phyloP scores from a whole-genome alignment of 106 monocot species.

The Dendrobium nobile region DNA sequence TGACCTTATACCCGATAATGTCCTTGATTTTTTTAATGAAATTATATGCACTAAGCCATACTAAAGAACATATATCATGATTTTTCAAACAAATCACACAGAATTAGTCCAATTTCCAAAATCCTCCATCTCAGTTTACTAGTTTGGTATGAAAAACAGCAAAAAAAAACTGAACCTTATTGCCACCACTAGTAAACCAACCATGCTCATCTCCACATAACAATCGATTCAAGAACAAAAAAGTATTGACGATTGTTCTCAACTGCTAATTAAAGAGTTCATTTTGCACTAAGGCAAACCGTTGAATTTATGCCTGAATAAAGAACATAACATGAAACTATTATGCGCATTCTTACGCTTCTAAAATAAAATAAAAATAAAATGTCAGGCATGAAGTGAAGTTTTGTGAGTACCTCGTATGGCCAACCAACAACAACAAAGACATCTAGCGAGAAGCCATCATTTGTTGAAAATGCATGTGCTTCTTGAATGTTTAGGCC shows the following conservation, averaged over 20 bases:
- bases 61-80: no score
- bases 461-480: constrained; percentile 92
- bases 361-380: neutral
- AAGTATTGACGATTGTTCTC: neutral
- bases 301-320: neutral
- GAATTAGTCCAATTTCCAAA: no score
- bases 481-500: constrained; percentile 95
- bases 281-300: neutral
- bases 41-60: no score
- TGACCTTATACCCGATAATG: no score
- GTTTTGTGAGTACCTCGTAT: constrained; percentile 1
- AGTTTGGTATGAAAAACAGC: no score
- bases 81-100: no score
- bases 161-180: no score
- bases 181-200: no score
- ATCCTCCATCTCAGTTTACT: no score
- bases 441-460: constrained; percentile 89
- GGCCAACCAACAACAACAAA: constrained; percentile 24
- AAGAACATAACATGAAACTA: neutral
- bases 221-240: no score
- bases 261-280: neutral
- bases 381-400: neutral
- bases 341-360: neutral
- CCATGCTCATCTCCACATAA: no score
- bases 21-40: no score